These are phyloP conservation scores for Lumnitzera littorea DNA, from an alignment of 345 rosid genomes.

Conservation along the genomic window DNA sequence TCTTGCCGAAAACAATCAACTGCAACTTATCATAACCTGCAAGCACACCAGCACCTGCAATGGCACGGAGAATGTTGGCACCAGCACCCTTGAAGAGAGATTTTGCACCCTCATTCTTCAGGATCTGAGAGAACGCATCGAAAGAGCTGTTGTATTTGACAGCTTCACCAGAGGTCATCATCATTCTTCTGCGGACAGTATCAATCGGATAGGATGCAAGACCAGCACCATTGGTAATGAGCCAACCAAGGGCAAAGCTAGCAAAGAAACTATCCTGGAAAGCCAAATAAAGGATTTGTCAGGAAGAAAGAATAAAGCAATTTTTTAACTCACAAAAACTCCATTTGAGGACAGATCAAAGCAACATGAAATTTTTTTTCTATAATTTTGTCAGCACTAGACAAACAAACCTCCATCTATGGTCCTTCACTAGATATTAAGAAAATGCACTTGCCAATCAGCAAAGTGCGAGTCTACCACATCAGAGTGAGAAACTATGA, in stretches of 20 bases:
- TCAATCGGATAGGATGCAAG: conserved; percentile 85
- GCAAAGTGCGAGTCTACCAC: too few relatives aligned
- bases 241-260: conserved; percentile 85
- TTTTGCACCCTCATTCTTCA: conserved; percentile 73
- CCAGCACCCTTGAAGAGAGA: conserved; percentile 94
- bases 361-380: too few relatives aligned
- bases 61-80: conserved; percentile 83
- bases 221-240: conserved; percentile 84
- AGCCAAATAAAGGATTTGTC: conserved; percentile 6
- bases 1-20: conserved; percentile 73
- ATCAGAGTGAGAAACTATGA: too few relatives aligned
- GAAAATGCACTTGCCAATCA: too few relatives aligned
- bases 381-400: too few relatives aligned
- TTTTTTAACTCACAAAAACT: neutral
- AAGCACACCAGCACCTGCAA: conserved; percentile 93
- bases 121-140: conserved; percentile 63
- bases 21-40: conserved; percentile 89
- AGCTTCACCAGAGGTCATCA: conserved; percentile 96
- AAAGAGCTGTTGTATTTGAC: conserved; percentile 78
- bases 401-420: too few relatives aligned
- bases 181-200: conserved; percentile 94
- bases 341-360: too few relatives aligned
- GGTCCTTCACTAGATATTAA: too few relatives aligned
- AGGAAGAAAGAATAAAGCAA: neutral
- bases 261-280: conserved; percentile 83